Conservation (phyloP, 2,329 filamentous ascomycete species). For the Epichloe baconii region DNA sequence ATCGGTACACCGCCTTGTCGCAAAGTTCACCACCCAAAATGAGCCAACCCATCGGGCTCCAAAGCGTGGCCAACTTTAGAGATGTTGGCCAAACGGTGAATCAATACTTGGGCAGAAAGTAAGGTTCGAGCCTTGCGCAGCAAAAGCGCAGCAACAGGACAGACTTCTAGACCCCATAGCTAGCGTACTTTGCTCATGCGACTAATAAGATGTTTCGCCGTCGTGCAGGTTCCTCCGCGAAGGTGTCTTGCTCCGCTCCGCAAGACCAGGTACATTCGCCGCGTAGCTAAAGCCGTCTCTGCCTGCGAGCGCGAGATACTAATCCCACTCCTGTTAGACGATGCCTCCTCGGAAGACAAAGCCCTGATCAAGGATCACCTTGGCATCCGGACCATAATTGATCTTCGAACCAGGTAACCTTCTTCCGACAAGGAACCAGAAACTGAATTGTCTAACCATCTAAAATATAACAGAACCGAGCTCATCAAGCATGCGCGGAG, state of each 20-base stretch:
- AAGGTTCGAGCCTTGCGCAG: slow-evolving; percentile 4
- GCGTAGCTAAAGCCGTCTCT: too few species aligned
- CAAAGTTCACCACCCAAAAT: neutral
- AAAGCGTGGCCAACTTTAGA: slow-evolving; percentile 54
- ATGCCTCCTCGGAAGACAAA: slow-evolving; percentile 55
- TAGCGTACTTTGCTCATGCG: too few species aligned
- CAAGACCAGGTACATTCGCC: slow-evolving; percentile 36
- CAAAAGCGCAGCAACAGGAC: neutral
- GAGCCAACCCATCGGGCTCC: slow-evolving; percentile 9
- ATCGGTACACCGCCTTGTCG: too few species aligned
- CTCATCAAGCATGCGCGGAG: slow-evolving; percentile 56
- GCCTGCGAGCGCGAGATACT: too few species aligned
- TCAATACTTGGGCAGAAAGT: slow-evolving; percentile 40
- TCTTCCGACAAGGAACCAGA: neutral
- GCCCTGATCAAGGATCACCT: slow-evolving; percentile 43
- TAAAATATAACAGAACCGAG: slow-evolving; percentile 44
- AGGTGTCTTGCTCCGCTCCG: slow-evolving; percentile 55
- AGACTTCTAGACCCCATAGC: neutral
- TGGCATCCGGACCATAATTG: slow-evolving; percentile 59
- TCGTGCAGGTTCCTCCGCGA: slow-evolving; percentile 32
- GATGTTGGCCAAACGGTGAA: slow-evolving; percentile 63
- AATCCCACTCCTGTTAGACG: slow-evolving; percentile 35
- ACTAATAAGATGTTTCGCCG: neutral
- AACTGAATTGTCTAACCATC: neutral
- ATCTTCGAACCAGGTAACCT: slow-evolving; percentile 59